Percentiles rank a stretch among this genome's conserved stretches.
These are phyloP conservation scores for Diaporthe amygdali DNA, from an alignment of 2,329 filamentous ascomycete genomes.

Conservation along the genomic window DNA sequence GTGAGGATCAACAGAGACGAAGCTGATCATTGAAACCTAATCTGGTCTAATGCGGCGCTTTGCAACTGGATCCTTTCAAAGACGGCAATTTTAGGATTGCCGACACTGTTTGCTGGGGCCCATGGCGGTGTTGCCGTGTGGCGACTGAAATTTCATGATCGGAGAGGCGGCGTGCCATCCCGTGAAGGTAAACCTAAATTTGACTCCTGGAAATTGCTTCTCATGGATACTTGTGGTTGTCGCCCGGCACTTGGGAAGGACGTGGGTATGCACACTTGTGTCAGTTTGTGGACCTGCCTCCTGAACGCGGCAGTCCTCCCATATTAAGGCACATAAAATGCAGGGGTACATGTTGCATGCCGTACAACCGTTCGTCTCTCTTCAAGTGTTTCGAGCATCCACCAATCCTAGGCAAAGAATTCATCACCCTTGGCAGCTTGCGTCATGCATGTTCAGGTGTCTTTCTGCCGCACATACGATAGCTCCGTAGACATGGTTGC, in stretches of 20 bases:
- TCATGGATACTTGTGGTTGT: background rate
- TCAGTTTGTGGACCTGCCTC: background rate
- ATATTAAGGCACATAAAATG: background rate
- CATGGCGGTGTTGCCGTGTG: background rate
- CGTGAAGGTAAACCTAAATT: background rate
- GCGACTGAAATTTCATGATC: background rate
- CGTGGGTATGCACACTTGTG: background rate
- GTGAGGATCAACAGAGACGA: background rate
- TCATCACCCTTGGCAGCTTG: background rate
- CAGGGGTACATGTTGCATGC: background rate
- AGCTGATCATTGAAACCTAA: background rate
- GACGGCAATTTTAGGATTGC: background rate
- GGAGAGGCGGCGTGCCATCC: background rate
- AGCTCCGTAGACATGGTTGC: too few species aligned
- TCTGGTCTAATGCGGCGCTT: background rate
- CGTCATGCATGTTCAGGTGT: background rate
- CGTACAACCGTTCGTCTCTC: background rate
- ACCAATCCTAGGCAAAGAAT: background rate
- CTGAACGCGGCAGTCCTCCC: background rate
- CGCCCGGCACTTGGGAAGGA: background rate
- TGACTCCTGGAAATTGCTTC: background rate
- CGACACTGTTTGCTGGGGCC: background rate
- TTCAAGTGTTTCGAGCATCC: background rate
- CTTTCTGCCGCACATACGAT: background rate
- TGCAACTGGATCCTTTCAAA: background rate